Evolutionary conservation across 2,329 filamentous ascomycete species (phyloP).

Genomic region (Dactylellina haptotyla): DNA sequence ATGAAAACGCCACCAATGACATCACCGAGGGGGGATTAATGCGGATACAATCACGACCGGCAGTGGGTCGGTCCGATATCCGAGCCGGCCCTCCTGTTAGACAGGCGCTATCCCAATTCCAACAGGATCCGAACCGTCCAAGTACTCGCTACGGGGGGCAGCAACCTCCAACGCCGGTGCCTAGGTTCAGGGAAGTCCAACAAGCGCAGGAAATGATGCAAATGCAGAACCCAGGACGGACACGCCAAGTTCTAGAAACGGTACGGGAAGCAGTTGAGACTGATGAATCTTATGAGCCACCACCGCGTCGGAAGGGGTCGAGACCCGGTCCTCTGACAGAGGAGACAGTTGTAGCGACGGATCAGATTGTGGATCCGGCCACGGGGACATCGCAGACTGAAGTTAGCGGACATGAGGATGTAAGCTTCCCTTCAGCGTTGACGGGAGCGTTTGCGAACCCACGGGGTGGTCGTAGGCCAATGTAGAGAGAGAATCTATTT

Average conservation of each 20-base stretch:
- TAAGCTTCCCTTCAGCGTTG: no score
- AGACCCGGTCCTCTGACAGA: background rate
- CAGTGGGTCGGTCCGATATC: background rate
- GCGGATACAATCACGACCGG: background rate
- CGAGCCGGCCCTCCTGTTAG: background rate
- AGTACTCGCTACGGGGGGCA: background rate
- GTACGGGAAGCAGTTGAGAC: background rate
- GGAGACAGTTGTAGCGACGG: no score
- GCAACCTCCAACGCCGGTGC: no score
- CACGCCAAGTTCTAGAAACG: background rate
- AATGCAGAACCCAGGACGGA: background rate
- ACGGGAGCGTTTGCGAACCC: no score
- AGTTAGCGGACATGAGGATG: no score
- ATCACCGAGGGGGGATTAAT: no score
- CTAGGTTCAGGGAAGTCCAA: background rate
- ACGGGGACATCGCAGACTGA: no score
- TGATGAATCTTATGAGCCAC: background rate
- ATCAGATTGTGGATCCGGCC: no score
- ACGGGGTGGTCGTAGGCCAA: no score
- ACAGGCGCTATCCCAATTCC: background rate
- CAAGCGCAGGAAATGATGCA: background rate
- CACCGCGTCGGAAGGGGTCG: background rate
- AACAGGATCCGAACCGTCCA: background rate
- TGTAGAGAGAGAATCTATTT: no score
- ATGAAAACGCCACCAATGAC: no score